Conservation (phyloP, 1,139 yeast genomes). For the Meyerozyma smithsonii region DNA sequence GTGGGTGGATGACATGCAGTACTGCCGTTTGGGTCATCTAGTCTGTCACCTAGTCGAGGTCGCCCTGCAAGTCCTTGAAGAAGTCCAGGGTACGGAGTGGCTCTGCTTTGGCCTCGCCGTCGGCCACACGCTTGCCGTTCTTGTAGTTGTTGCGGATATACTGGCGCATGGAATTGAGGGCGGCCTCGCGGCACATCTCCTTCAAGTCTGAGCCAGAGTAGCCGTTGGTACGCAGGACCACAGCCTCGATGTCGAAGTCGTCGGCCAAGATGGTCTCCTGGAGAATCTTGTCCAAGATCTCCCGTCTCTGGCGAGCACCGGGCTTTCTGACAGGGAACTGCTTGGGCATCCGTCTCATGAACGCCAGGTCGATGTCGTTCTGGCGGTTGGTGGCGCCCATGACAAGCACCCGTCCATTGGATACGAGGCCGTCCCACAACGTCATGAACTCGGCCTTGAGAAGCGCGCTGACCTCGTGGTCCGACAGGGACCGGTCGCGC, state of each 20-base stretch:
- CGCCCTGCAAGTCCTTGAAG: conserved; percentile 27
- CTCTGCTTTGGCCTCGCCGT: conserved; percentile 32
- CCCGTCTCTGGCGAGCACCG: conserved; percentile 57
- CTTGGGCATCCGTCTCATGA: conserved; percentile 89
- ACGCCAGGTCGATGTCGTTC: conserved; percentile 87
- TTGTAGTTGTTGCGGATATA: conserved; percentile 53
- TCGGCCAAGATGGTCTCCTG: conserved; percentile 57
- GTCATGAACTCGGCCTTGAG: conserved; percentile 97
- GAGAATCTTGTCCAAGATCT: conserved; percentile 64
- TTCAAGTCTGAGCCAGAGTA: conserved; percentile 88
- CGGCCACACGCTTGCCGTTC: conserved; percentile 36
- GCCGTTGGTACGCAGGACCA: conserved; percentile 67
- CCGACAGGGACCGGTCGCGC: conserved; percentile 77
- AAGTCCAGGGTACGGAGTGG: conserved; percentile 47
- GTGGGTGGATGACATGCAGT: conserved; percentile 6
- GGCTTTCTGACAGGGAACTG: conserved; percentile 81
- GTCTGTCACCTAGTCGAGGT: background rate
- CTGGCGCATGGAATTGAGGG: conserved; percentile 83
- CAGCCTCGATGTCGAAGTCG: conserved; percentile 55
- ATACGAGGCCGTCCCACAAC: conserved; percentile 88
- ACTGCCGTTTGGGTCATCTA: no score
- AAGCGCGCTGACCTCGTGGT: conserved; percentile 95
- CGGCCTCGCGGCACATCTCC: conserved; percentile 91
- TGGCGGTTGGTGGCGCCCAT: conserved; percentile 96
- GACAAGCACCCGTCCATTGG: conserved; percentile 76